Evolutionary conservation across 768 basidiomycete genomes (phyloP), one percentile per base, ranked within the genome.

Genomic region (Strobilomyces confusus): DNA sequence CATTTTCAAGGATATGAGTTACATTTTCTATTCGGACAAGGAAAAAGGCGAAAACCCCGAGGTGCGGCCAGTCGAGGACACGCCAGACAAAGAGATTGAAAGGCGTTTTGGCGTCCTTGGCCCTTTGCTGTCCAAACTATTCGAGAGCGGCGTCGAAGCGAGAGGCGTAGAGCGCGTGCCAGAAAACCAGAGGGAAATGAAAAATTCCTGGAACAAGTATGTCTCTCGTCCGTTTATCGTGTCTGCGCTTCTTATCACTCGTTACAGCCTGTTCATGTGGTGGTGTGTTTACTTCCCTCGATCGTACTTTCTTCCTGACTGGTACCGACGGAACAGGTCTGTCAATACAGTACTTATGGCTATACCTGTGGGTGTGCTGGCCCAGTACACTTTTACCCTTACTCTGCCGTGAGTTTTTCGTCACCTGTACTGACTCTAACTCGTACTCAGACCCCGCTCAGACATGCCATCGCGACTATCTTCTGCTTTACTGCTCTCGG

Each of bases 111-210:
- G 68, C 30, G 51, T 44, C 29, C 51, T 69, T 32, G 68, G 67
- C 1, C 69, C 68, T 3, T 30, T 72, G 37, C 61, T 77, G 22
- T 60, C 65, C 41, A 73, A 62, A 59, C 65, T 80, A 13, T 79
- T 80, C 60, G 65, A 70, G 15, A 75, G 67, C 48, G 80, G 79
- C 44, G 76, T 81, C 19, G 80, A 82, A 62, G 79, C 78, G 5
- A 67, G 77, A 63, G 80, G 80, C 19, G 75, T 82, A 7, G 80
- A 80, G 56, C 75, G 80, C 13, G 76, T 81, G 0, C 77, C 76
- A 15, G 80, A 81, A 60, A 63, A 75, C 52, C 73, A 80, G 63
- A 59, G 77, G 54, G 73, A 75, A 48, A 65, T 56, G 1, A 77
- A 75, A 52, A 73, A 77, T 52, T 58, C 70, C 14, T 76, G 75